Percentiles rank a stretch among this genome's conserved stretches.
phyloP scores from a whole-genome alignment of 2,329 filamentous ascomycete genomes.

The Lachnellula subtilissima region DNA sequence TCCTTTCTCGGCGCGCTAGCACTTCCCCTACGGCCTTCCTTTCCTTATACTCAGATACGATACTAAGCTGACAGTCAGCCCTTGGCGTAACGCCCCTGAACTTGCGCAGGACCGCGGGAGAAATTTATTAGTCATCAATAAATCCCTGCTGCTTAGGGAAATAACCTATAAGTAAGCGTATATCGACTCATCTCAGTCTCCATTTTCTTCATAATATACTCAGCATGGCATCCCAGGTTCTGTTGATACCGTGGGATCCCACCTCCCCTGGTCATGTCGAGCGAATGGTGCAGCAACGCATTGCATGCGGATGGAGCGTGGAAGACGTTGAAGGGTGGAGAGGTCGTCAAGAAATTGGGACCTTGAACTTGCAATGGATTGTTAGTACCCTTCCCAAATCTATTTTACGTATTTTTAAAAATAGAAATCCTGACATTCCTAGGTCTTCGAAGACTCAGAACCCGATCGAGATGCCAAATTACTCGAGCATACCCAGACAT shows the following conservation, averaged over 20 bases:
- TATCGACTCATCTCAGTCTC: no score
- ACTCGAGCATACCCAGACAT: slow-evolving; percentile 13
- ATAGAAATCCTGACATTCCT: not conserved
- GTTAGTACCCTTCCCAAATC: not conserved
- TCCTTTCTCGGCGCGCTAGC: no score
- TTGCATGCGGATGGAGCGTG: slow-evolving; percentile 42
- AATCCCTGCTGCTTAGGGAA: no score
- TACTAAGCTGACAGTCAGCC: no score
- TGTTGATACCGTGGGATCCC: slow-evolving; percentile 43
- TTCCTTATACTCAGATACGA: no score
- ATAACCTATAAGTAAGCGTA: no score
- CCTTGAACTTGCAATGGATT: slow-evolving; percentile 8
- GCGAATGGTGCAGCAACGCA: slow-evolving; percentile 40
- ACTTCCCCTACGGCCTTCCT: no score
- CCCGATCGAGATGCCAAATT: slow-evolving; percentile 15
- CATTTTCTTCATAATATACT: no score
- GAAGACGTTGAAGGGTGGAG: slow-evolving; percentile 32
- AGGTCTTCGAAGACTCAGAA: slow-evolving; percentile 19
- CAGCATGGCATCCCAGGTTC: slow-evolving; percentile 19
- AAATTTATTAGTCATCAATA: no score
- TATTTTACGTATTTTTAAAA: not conserved
- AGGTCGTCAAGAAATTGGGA: not conserved
- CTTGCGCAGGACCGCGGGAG: no score
- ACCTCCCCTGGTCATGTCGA: slow-evolving; percentile 36
- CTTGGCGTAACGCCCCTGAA: no score